Conservation (phyloP, 1,284 basidiomycete genomes). For the Trametes hirsuta region DNA sequence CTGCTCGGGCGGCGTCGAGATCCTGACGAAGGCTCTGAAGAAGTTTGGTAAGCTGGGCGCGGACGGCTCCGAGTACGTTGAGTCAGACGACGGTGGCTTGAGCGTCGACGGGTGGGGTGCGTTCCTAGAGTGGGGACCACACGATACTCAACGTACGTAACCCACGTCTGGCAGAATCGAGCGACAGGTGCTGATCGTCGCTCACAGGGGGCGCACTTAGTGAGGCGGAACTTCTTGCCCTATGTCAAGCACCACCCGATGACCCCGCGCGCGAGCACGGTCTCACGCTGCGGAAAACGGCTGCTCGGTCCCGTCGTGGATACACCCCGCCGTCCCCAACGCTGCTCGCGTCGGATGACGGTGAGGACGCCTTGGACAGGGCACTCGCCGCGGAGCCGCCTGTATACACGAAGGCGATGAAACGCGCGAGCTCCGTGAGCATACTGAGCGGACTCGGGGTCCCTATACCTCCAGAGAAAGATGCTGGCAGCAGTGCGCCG, state of each 20-base stretch:
- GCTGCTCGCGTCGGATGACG: constrained; percentile 38
- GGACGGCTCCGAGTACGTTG: constrained; percentile 55
- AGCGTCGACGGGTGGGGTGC: constrained; percentile 90
- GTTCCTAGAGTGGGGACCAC: constrained; percentile 63
- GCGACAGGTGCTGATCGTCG: background rate
- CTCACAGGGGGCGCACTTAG: constrained; percentile 70
- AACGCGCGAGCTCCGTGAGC: constrained; percentile 93
- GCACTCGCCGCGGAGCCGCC: constrained; percentile 26
- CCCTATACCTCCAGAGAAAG: constrained; percentile 62
- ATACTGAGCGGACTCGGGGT: constrained; percentile 93
- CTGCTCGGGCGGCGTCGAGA: constrained; percentile 79
- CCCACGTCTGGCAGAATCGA: background rate
- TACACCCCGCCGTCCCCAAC: constrained; percentile 37
- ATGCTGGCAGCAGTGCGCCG: constrained; percentile 25
- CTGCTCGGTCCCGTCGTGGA: constrained; percentile 37
- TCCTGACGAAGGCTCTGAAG: constrained; percentile 84
- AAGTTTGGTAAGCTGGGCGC: constrained; percentile 80
- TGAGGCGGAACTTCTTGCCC: constrained; percentile 81
- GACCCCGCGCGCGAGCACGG: constrained; percentile 85
- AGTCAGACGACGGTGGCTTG: constrained; percentile 67
- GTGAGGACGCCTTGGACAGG: constrained; percentile 42
- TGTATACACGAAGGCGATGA: constrained; percentile 63
- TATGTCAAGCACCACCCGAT: constrained; percentile 85
- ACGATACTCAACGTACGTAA: constrained; percentile 55
- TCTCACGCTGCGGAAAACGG: constrained; percentile 66